A percentile compares a stretch with the other conserved stretches of the same genome.
These are phyloP conservation scores for Cyathus striatus DNA, from an alignment of 768 basidiomycete species.

Conservation along the genomic window DNA sequence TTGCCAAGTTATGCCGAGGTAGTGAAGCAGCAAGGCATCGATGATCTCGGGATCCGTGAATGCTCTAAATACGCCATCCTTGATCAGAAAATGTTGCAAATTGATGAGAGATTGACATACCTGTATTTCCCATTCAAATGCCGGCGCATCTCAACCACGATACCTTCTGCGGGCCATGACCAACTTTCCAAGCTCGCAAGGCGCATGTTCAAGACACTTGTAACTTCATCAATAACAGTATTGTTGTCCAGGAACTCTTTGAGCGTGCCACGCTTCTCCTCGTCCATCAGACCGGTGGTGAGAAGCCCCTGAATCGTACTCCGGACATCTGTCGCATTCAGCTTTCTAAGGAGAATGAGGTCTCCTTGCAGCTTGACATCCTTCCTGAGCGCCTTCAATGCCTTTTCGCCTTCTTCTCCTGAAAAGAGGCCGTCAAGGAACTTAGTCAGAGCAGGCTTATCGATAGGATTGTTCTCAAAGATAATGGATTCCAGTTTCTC, in stretches of 20 bases:
- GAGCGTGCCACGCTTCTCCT: slow-evolving; percentile 33
- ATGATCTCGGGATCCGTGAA: slow-evolving; percentile 44
- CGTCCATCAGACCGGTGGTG: slow-evolving; percentile 29
- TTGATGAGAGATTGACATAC: slow-evolving; percentile 10
- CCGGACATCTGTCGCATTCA: slow-evolving; percentile 20
- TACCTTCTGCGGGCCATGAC: slow-evolving; percentile 38
- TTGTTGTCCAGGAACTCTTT: slow-evolving; percentile 34
- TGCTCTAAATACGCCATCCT: slow-evolving; percentile 27
- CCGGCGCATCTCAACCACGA: slow-evolving; percentile 37
- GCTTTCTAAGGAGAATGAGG: slow-evolving; percentile 15
- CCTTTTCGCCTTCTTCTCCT: slow-evolving; percentile 20
- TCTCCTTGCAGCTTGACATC: slow-evolving; percentile 21
- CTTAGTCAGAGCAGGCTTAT: slow-evolving; percentile 21
- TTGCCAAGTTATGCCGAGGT: slow-evolving; percentile 39
- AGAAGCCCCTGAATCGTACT: slow-evolving; percentile 29
- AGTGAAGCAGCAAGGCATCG: slow-evolving; percentile 38
- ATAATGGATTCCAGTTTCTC: slow-evolving; percentile 33
- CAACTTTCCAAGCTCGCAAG: slow-evolving; percentile 33
- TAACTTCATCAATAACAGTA: slow-evolving; percentile 32
- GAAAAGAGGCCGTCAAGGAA: slow-evolving; percentile 36
- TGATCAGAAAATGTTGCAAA: neutral
- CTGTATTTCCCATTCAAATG: slow-evolving; percentile 45
- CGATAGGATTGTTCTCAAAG: slow-evolving; percentile 29
- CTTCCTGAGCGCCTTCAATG: slow-evolving; percentile 22
- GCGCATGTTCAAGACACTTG: slow-evolving; percentile 42